Conservation (phyloP, 345 rosid genomes). For the Populus simonii region DNA sequence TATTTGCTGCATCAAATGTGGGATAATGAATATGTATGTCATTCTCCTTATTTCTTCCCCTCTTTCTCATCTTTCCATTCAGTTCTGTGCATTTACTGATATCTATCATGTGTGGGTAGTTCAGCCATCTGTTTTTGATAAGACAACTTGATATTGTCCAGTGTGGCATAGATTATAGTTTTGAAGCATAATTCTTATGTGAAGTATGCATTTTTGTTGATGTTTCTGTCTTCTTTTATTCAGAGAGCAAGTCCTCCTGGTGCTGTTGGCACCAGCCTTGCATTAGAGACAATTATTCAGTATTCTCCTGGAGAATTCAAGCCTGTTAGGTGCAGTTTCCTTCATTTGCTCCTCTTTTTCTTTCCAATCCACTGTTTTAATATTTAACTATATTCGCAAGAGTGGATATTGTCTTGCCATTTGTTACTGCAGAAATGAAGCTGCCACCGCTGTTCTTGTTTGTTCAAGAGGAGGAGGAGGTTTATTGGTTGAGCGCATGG, state of each 20-base stretch:
- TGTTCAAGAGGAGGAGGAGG: conserved; percentile 99
- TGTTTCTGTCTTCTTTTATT: conserved; percentile 10
- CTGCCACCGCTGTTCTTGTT: conserved; percentile 60
- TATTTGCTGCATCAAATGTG: conserved; percentile 74
- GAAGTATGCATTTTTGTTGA: neutral
- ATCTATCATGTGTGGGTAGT: neutral
- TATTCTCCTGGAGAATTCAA: conserved; percentile 59
- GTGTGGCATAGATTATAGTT: neutral
- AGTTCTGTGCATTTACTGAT: neutral
- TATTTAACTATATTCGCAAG: conserved; percentile 4
- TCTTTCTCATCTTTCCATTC: neutral
- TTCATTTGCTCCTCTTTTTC: conserved; percentile 1
- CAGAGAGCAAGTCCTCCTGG: conserved; percentile 84
- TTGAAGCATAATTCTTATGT: neutral
- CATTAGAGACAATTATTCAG: conserved; percentile 77
- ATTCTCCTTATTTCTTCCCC: conserved; percentile 22
- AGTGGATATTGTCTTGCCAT: conserved; percentile 1
- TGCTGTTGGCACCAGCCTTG: conserved; percentile 86
- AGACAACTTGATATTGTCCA: neutral
- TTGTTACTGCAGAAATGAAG: conserved; percentile 55
- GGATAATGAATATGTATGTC: conserved; percentile 57
- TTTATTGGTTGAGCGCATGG: conserved; percentile 86
- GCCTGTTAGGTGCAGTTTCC: conserved; percentile 52
- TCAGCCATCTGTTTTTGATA: neutral
- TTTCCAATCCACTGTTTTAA: conserved; percentile 2